Conservation (phyloP, 306 rosid genomes). For the Canavalia ensiformis region DNA sequence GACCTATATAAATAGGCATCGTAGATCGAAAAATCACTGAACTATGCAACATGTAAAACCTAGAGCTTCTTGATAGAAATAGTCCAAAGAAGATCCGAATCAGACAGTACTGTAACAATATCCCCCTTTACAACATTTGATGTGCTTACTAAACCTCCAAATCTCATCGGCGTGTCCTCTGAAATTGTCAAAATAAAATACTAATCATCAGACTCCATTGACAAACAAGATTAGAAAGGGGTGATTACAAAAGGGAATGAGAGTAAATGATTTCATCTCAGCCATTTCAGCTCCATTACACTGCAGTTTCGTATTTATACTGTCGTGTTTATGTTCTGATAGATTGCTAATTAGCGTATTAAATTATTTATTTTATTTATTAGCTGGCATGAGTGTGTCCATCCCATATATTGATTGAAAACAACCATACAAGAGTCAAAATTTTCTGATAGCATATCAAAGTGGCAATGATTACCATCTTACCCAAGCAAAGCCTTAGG, state of each 20-base stretch:
- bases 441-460: neutral
- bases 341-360: constrained; percentile 8
- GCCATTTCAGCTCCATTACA: constrained; percentile 31
- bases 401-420: constrained; percentile 21
- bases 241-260: neutral
- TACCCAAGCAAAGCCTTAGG: neutral
- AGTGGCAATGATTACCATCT: constrained; percentile 10
- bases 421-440: neutral
- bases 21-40: constrained; percentile 23
- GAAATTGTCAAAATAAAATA: constrained; percentile 51
- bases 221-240: constrained; percentile 20
- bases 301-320: neutral
- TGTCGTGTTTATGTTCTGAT: constrained; percentile 16
- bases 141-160: constrained; percentile 92
- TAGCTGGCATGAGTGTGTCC: neutral
- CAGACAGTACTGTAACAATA: constrained; percentile 79
- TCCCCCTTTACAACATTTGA: constrained; percentile 81
- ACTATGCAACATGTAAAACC: constrained; percentile 43
- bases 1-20: constrained; percentile 4
- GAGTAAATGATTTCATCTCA: constrained; percentile 16
- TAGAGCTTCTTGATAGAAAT: constrained; percentile 72
- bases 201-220: constrained; percentile 30
- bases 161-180: constrained; percentile 79
- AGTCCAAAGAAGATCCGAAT: constrained; percentile 97
- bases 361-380: constrained; percentile 12